Evolutionary conservation across 306 rosid species (phyloP).

Genomic region (Prunus armeniaca): DNA sequence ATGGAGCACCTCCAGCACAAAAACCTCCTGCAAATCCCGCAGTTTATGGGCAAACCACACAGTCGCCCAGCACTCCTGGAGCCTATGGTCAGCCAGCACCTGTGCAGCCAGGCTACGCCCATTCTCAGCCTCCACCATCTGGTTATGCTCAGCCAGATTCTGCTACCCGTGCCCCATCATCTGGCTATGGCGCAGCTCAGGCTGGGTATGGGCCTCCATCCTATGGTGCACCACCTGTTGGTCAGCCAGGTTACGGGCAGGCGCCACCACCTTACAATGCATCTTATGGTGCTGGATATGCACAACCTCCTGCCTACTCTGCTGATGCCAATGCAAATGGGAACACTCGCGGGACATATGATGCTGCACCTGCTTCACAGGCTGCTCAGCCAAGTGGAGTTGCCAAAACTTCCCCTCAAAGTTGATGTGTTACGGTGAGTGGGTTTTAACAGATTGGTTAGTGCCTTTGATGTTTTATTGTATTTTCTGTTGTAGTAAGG

Average conservation of each 20-base stretch:
- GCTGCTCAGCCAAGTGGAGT: constrained; percentile 50
- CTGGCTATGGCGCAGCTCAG: constrained; percentile 61
- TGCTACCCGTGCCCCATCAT: constrained; percentile 55
- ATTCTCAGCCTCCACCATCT: constrained; percentile 68
- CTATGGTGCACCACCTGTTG: constrained; percentile 61
- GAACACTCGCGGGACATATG: constrained; percentile 40
- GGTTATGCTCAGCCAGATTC: constrained; percentile 80
- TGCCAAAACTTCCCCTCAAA: constrained; percentile 81
- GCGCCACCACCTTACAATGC: constrained; percentile 56
- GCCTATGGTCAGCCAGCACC: constrained; percentile 68
- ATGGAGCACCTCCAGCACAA: constrained; percentile 70
- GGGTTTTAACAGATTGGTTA: constrained; percentile 1
- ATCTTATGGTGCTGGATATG: constrained; percentile 68
- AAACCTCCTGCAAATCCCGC: constrained; percentile 72
- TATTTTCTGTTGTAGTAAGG: constrained; percentile 16
- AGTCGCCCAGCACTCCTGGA: constrained; percentile 63
- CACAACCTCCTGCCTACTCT: constrained; percentile 65
- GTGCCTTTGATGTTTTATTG: constrained; percentile 13
- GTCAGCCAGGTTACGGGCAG: constrained; percentile 83
- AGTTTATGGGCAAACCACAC: constrained; percentile 70
- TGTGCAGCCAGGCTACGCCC: constrained; percentile 55
- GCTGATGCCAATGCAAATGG: constrained; percentile 55
- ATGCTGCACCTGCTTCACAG: constrained; percentile 57
- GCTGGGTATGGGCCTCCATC: constrained; percentile 74
- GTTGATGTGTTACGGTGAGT: constrained; percentile 33